These are phyloP conservation scores for Trypanosoma avium DNA, from an alignment of 208 protist species.

Conservation along the genomic window DNA sequence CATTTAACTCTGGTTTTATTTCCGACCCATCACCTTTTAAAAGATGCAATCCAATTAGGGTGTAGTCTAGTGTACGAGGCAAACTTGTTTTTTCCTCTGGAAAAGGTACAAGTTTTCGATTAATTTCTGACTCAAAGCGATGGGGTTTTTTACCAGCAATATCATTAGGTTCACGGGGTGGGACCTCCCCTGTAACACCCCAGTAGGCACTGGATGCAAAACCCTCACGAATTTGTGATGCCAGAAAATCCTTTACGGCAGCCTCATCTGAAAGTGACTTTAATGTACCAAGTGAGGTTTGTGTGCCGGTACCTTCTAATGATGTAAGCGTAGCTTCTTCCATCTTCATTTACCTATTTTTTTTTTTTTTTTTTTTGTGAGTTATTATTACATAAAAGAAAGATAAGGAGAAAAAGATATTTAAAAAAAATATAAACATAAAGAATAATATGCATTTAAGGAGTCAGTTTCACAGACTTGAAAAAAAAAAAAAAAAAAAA, in stretches of 20 bases:
- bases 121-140: constrained; percentile 80
- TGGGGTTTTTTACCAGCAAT: constrained; percentile 49
- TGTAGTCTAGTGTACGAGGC: constrained; percentile 69
- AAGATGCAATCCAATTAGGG: constrained; percentile 63
- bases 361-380: too few relatives aligned
- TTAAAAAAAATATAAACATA: too few relatives aligned
- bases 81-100: constrained; percentile 78
- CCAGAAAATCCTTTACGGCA: constrained; percentile 54
- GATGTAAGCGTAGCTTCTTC: constrained; percentile 48
- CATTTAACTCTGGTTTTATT: constrained; percentile 54
- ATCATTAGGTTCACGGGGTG: constrained; percentile 77
- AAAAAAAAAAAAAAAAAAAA: too few relatives aligned
- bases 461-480: too few relatives aligned
- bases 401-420: too few relatives aligned
- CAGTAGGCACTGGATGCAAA: constrained; percentile 87
- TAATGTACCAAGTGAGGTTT: constrained; percentile 23
- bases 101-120: constrained; percentile 82
- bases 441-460: too few relatives aligned
- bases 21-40: constrained; percentile 43
- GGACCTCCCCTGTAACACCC: constrained; percentile 70
- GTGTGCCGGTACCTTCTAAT: constrained; percentile 22
- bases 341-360: constrained; percentile 3
- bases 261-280: constrained; percentile 37
- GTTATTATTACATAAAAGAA: too few relatives aligned
- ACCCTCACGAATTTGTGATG: constrained; percentile 43